phyloP scores from a whole-genome alignment of 1,139 yeast species.

The Geotrichum klebahnii region DNA sequence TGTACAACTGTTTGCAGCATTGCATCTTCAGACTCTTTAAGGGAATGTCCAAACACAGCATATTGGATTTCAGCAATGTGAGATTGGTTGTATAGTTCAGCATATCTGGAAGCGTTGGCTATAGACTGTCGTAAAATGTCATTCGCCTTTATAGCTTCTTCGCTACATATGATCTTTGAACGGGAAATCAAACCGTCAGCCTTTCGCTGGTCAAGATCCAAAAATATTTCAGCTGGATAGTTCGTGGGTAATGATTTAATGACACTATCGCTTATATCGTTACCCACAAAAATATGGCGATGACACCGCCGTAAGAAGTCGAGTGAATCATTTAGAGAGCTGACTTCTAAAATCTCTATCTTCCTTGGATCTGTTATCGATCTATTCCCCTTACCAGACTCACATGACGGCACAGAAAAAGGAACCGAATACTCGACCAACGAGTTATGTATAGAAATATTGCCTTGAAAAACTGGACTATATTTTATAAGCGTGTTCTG shows the following conservation, averaged over 20 bases:
- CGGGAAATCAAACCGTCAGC: constrained; percentile 3
- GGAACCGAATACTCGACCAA: constrained; percentile 39
- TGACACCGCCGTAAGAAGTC: constrained; percentile 33
- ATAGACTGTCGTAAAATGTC: constrained; percentile 34
- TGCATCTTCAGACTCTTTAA: constrained; percentile 6
- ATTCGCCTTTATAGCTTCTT: constrained; percentile 31
- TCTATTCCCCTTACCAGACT: constrained; percentile 14
- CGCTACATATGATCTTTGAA: constrained; percentile 24
- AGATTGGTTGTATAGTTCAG: constrained; percentile 29
- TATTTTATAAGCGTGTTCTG: constrained; percentile 37
- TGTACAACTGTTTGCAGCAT: constrained; percentile 27
- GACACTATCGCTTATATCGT: constrained; percentile 26
- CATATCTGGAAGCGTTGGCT: constrained; percentile 31
- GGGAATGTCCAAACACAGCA: constrained; percentile 25
- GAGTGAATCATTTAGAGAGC: constrained; percentile 34
- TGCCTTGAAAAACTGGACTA: constrained; percentile 32
- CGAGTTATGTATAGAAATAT: constrained; percentile 15
- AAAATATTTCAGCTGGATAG: constrained; percentile 29
- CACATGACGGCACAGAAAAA: constrained; percentile 25
- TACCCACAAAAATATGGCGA: constrained; percentile 31
- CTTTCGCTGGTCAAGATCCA: constrained; percentile 27
- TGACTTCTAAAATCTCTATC: constrained; percentile 29
- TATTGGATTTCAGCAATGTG: constrained; percentile 29
- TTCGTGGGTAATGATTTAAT: constrained; percentile 23
- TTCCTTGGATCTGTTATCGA: constrained; percentile 4